Percentiles rank a stretch among this genome's conserved stretches.
phyloP scores from a whole-genome alignment of 768 basidiomycete genomes.

The Pleurotus salmoneostramineus region DNA sequence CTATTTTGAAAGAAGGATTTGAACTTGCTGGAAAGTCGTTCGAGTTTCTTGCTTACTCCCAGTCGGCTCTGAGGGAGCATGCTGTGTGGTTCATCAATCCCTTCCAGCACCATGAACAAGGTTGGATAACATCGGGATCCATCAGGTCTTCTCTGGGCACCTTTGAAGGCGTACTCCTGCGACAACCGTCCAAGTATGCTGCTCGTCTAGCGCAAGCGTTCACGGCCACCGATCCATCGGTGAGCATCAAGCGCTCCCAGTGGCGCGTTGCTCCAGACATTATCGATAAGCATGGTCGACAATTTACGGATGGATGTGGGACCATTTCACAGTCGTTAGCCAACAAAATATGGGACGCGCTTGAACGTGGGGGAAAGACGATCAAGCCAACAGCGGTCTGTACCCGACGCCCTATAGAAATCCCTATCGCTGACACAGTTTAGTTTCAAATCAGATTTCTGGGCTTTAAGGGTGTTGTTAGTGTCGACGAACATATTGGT shows the following conservation, averaged over 20 bases:
- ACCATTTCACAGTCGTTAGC: conserved; percentile 65
- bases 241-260: conserved; percentile 47
- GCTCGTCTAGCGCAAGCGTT: conserved; percentile 84
- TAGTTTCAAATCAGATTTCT: conserved; percentile 81
- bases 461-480: conserved; percentile 81
- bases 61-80: conserved; percentile 73
- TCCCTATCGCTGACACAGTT: neutral
- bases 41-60: conserved; percentile 81
- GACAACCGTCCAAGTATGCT: conserved; percentile 73
- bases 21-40: conserved; percentile 66
- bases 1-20: conserved; percentile 59
- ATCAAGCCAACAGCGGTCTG: conserved; percentile 61
- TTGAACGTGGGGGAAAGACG: conserved; percentile 28
- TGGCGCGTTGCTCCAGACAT: conserved; percentile 68
- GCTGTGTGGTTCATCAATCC: conserved; percentile 79
- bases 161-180: conserved; percentile 45
- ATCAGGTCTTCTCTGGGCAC: conserved; percentile 69
- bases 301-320: conserved; percentile 79
- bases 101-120: conserved; percentile 44
- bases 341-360: conserved; percentile 52
- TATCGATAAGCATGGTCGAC: conserved; percentile 27
- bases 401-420: neutral
- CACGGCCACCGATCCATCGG: conserved; percentile 75
- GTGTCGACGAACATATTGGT: conserved; percentile 54
- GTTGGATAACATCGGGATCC: conserved; percentile 44